Conservation (phyloP, 257 asterid species). For the Prunella vulgaris region DNA sequence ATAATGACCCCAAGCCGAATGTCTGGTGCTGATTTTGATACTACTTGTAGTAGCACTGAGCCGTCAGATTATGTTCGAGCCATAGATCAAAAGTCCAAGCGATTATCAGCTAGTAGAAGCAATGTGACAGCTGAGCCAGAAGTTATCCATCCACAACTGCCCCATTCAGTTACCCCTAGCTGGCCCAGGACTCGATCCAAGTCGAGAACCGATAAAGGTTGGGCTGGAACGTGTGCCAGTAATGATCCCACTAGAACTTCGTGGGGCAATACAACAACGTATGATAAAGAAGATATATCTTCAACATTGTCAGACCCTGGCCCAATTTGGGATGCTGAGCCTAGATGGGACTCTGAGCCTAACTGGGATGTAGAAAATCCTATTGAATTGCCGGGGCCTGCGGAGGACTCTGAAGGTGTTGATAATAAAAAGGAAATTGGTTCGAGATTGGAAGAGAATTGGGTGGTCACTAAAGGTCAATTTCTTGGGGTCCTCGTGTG, state of each 20-base stretch:
- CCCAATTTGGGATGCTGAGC: slow-evolving; percentile 98
- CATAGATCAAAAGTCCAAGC: slow-evolving; percentile 82
- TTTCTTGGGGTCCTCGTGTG: slow-evolving; percentile 83
- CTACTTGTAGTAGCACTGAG: slow-evolving; percentile 78
- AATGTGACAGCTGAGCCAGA: slow-evolving; percentile 69
- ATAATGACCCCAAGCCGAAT: slow-evolving; percentile 82
- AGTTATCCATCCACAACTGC: slow-evolving; percentile 81
- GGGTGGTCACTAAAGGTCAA: slow-evolving; percentile 76
- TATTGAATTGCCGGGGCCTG: slow-evolving; percentile 65
- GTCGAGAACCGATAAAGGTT: slow-evolving; percentile 72
- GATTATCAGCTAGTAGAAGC: slow-evolving; percentile 76
- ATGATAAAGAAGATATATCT: slow-evolving; percentile 90
- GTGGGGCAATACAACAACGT: slow-evolving; percentile 60
- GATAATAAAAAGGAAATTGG: slow-evolving; percentile 35
- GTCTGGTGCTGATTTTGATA: slow-evolving; percentile 70
- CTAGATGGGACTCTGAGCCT: slow-evolving; percentile 89
- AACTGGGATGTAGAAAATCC: slow-evolving; percentile 61
- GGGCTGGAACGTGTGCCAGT: slow-evolving; percentile 52
- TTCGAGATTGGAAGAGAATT: slow-evolving; percentile 56
- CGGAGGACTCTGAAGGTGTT: slow-evolving; percentile 45
- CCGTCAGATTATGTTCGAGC: slow-evolving; percentile 96
- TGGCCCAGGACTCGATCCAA: slow-evolving; percentile 94
- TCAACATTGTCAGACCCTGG: slow-evolving; percentile 99
- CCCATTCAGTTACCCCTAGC: slow-evolving; percentile 72
- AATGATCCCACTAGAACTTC: slow-evolving; percentile 64